A percentile compares a stretch with the other conserved stretches of the same genome.
Conservation (phyloP, 2,329 filamentous ascomycete species). For the Elsinoe necatrix region DNA sequence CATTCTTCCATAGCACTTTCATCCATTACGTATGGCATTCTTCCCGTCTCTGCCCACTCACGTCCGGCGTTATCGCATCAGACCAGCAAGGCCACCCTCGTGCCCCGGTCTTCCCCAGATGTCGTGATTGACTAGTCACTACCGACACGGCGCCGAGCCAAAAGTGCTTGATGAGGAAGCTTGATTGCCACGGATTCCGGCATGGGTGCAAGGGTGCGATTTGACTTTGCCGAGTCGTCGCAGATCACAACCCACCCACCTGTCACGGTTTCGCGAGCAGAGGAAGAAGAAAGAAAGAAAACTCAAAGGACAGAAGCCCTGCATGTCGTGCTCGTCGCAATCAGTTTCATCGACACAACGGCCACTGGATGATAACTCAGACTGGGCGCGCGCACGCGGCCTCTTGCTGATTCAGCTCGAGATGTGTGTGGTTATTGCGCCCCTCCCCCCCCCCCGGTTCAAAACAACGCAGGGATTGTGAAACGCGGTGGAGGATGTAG, state of each 20-base stretch:
- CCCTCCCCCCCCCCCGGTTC: too few relatives aligned
- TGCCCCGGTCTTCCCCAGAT: neutral
- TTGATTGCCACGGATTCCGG: neutral
- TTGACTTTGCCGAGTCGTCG: neutral
- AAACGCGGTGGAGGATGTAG: neutral
- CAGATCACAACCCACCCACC: neutral
- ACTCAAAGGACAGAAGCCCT: neutral
- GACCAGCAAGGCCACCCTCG: too few relatives aligned
- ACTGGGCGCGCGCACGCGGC: too few relatives aligned
- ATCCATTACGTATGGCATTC: neutral
- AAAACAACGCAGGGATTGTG: neutral
- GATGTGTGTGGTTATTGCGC: too few relatives aligned
- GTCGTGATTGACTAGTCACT: neutral
- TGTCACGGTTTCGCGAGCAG: neutral
- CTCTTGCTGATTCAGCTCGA: neutral
- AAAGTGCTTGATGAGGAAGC: neutral
- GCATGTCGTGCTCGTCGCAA: neutral
- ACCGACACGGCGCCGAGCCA: neutral
- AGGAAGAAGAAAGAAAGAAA: too few relatives aligned
- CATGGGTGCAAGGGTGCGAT: neutral
- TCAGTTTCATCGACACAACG: too few relatives aligned
- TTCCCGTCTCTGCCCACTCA: too few relatives aligned
- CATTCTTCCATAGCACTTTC: neutral
- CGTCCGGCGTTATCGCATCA: too few relatives aligned
- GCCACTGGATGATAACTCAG: too few relatives aligned